Evolutionary conservation across 192 early-diverging fungal species (phyloP).

Genomic region (Coemansia sp.): DNA sequence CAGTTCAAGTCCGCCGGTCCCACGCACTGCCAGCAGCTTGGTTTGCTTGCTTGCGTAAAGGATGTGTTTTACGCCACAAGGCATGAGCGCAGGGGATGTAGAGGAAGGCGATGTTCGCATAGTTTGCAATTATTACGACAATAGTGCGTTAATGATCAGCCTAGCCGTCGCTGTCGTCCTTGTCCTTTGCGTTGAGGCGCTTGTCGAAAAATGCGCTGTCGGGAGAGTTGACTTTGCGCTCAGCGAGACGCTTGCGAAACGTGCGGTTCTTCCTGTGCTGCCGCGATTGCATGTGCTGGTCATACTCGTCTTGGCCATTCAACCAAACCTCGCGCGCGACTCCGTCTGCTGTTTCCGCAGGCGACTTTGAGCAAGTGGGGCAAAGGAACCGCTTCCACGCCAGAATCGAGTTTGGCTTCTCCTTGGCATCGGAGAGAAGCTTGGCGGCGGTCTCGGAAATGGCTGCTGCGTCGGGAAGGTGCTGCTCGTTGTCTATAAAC

Average conservation of each 20-base stretch:
- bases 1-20: too few species aligned
- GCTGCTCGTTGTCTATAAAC: background rate
- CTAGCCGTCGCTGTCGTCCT: background rate
- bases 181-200: background rate
- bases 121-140: too few species aligned
- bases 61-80: too few species aligned
- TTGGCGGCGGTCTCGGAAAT: slow-evolving; percentile 28
- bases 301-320: slow-evolving; percentile 77
- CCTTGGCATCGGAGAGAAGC: slow-evolving; percentile 29
- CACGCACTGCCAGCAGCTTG: too few species aligned
- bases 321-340: slow-evolving; percentile 55
- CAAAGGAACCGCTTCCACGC: slow-evolving; percentile 75
- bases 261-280: slow-evolving; percentile 62
- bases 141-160: too few species aligned
- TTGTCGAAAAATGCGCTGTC: background rate
- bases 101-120: background rate
- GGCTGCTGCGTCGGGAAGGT: slow-evolving; percentile 17
- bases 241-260: slow-evolving; percentile 33
- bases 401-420: slow-evolving; percentile 26
- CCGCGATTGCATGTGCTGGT: slow-evolving; percentile 71
- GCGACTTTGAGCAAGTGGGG: slow-evolving; percentile 62
- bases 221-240: background rate
- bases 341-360: slow-evolving; percentile 44
- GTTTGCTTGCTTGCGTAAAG: too few species aligned
- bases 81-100: too few species aligned